Evolutionary conservation across 1,139 yeast species (phyloP), one percentile per base, ranked within the genome.

Genomic region (Zygosaccharomyces sapae): DNA sequence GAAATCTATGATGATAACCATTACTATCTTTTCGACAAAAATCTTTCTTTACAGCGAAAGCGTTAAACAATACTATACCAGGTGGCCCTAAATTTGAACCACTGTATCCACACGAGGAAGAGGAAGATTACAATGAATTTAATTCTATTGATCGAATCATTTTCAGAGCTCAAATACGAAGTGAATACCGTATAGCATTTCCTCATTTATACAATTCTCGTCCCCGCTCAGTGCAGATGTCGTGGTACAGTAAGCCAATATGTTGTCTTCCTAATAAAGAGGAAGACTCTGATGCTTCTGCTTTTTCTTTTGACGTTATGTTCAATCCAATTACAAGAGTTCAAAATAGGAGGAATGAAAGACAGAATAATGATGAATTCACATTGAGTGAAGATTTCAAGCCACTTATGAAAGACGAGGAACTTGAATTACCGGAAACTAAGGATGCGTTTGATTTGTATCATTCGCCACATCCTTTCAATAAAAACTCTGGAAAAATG

Each of bases 1-100:
- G 65, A 67, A 29, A 58, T 70, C 2, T 67, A 70, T 8, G 84
- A 81, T 59, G 72, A 77, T 18, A 83, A 83, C 59, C 77, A 77
- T 55, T 75, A 69, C 54, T 84, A 85, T 59, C 68, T 88, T 35
- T 92, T 89, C 64, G 89, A 89, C 57, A 80, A 77, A 50, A 83
- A 48, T 75, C 96, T 0, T 86, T 92, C 54, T 79, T 84, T 63
- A 89, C 97, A 0, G 95, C 97, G 1, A 92, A 92, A 60, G 92
- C 95, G 5, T 73, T 94, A 50, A 89, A 89, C 60, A 75, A 83
- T 45, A 83, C 95, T 1, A 73, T 92, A 35, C 97, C 97, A 0
- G 96, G 96, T 3, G 99, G 98, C 0, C 98, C 99, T 3, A 87
- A 84, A 61, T 92, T 90, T 66, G 97, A 90, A 66, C 96, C 96